Evolutionary conservation across 805 yeast species (phyloP), one percentile per base, ranked within the genome.

Genomic region (Candida suzukii): DNA sequence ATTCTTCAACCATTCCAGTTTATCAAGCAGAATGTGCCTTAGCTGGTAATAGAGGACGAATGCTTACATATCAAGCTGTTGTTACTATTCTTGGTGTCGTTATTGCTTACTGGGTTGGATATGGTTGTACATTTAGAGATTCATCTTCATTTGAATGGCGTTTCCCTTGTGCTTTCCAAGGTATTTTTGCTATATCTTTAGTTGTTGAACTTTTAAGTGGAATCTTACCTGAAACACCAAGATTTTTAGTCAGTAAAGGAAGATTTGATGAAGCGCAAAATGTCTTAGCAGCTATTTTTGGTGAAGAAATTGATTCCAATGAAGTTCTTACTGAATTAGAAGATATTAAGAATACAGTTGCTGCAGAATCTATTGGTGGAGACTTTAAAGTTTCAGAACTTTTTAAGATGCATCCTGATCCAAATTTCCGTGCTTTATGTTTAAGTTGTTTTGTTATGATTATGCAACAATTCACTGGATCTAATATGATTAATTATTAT

Each of bases 11-110:
- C 24, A 81, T 83, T 42, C 95, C 95, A 13, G 80, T 82, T 46
- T 85, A 85, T 78, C 90, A 82, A 58, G 73, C 91, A 2, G 95
- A 85, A 61, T 73, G 78, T 61, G 74, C 88, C 32, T 74, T 73
- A 44, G 74, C 87, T 11, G 76, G 73, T 45, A 70, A 67, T 46
- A 76, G 90, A 67, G 91, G 91, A 50, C 66, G 72, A 47, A 63
- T 82, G 48, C 86, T 83, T 40, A 74, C 75, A 49, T 63, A 81
- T 54, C 85, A 83, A 62, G 90, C 90, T 39, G 74, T 84, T 24
- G 73, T 81, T 31, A 77, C 83, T 49, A 80, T 82, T 21, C 70
- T 80, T 36, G 93, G 95, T 57, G 80, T 88, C 31, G 70, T 83
- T 51, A 68, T 83, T 54, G 87, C 90, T n/a, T 82, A 81, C 62